These are phyloP conservation scores for Pyrenophora teres DNA, from an alignment of 2,329 filamentous ascomycete genomes.

Conservation along the genomic window DNA sequence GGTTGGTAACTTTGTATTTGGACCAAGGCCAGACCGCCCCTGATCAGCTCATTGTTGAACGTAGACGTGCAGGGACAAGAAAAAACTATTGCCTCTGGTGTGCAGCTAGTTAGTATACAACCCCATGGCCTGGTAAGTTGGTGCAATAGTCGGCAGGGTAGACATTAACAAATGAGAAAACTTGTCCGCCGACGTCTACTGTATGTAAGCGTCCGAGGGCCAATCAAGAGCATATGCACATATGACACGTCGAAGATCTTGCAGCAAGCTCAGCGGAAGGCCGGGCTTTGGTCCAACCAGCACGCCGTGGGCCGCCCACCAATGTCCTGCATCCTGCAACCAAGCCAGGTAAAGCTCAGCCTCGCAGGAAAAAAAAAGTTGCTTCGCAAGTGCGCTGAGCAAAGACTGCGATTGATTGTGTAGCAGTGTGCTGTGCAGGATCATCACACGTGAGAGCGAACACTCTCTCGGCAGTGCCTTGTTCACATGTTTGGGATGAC, in stretches of 20 bases:
- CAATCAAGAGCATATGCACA: slow-evolving; percentile 23
- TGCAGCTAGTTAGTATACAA: slow-evolving; percentile 5
- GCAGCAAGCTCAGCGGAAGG: slow-evolving; percentile 14
- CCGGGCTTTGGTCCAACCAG: slow-evolving; percentile 26
- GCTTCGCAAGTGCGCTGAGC: neutral
- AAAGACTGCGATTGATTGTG: neutral
- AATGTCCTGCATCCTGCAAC: slow-evolving; percentile 27
- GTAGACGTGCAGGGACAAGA: slow-evolving; percentile 14
- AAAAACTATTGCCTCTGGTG: slow-evolving; percentile 8
- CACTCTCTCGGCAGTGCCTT: neutral
- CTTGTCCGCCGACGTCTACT: slow-evolving; percentile 5
- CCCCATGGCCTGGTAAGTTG: neutral
- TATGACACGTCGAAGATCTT: slow-evolving; percentile 34
- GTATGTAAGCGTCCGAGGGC: slow-evolving; percentile 9
- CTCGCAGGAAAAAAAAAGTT: slow-evolving; percentile 17
- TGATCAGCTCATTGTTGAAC: slow-evolving; percentile 5
- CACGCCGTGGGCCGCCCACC: slow-evolving; percentile 24
- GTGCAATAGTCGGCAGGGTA: slow-evolving; percentile 2
- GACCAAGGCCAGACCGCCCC: slow-evolving; percentile 13
- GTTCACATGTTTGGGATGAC: slow-evolving; percentile 1
- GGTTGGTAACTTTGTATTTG: neutral
- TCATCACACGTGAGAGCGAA: neutral
- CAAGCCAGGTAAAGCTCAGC: slow-evolving; percentile 19
- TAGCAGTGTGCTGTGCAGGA: too few relatives aligned
- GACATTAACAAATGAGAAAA: slow-evolving; percentile 22